Base-by-base conservation (phyloP, 2,329 filamentous ascomycete species). In the Clonostachys sp. region DNA sequence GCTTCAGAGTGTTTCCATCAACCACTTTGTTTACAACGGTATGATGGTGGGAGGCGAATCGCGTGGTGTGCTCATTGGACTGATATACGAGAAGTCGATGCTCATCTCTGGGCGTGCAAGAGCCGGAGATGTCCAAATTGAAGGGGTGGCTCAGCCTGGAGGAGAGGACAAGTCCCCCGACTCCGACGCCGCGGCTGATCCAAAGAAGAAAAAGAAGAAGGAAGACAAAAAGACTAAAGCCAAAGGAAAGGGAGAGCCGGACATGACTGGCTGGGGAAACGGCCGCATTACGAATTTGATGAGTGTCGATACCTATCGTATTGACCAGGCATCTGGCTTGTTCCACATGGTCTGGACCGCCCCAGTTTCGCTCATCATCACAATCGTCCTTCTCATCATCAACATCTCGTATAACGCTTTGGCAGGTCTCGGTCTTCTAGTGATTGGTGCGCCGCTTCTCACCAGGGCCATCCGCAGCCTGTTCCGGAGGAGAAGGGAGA, bases 1-100 rank as follows among this genome's bases (percentile, higher is more conserved):
- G 17, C 61, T 86, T 12, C 89, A 95, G 66, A 92, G 87, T 62
- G 60, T 95, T 53, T 82, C 83, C 24, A 89, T 84, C 3, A 95
- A 91, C 59, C 92, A 97, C 60, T 96, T 95, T 68, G 86, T 97
- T 60, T 97, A 92, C 60, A 83, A 85, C 18, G 91, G 92, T 18
- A 95, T 96, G 87, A 84, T 95, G 70, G 82, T 95, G 38, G 94
- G 92, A 52, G 94, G 90, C 1, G 86, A 96, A 68, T 72, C 81
- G 8, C 80, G 92, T 61, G 90, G 85, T 1, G 86, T 89, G 1
- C 71, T 97, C 41, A 95, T 96, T 55, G 82, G 87, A 18, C 70
- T 91, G 49, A 90, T 97, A 49, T 97, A 95, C 59, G 89, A 94
- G 62, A 97, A 97, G 66, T 84, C 90, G 4, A 90, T 96, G 85